A percentile compares a stretch with the other conserved stretches of the same genome.
These are phyloP conservation scores for Yamadazyma blattariae DNA, from an alignment of 1,139 yeast species.

Conservation along the genomic window DNA sequence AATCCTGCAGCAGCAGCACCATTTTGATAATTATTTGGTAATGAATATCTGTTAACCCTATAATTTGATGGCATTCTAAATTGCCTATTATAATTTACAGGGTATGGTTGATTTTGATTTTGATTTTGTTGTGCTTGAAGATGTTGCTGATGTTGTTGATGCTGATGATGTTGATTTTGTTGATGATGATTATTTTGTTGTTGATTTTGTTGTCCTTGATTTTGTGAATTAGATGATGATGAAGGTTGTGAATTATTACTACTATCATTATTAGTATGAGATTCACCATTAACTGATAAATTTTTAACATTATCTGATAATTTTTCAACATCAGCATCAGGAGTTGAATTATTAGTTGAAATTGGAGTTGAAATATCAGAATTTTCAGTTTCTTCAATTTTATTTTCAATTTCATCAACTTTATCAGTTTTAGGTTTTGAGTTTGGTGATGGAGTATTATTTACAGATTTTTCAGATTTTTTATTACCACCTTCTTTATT, in stretches of 20 bases:
- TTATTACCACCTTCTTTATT: slow-evolving; percentile 5
- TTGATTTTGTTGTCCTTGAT: slow-evolving; percentile 8
- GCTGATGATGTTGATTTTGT: slow-evolving; percentile 7
- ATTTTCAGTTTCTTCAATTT: background rate
- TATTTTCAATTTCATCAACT: background rate
- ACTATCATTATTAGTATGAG: background rate
- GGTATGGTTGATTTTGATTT: slow-evolving; percentile 9
- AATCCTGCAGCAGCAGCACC: slow-evolving; percentile 5
- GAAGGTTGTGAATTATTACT: background rate
- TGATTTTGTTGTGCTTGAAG: slow-evolving; percentile 1
- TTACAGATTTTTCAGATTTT: slow-evolving; percentile 5
- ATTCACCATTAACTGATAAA: background rate
- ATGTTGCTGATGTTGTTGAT: slow-evolving; percentile 6
- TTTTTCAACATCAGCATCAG: background rate
- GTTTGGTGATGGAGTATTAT: slow-evolving; percentile 6
- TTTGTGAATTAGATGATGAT: background rate
- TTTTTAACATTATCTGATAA: background rate
- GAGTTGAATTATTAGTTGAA: slow-evolving; percentile 1
- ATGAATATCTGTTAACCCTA: slow-evolving; percentile 13
- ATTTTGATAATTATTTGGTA: slow-evolving; percentile 12
- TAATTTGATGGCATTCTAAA: slow-evolving; percentile 13
- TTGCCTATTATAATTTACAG: slow-evolving; percentile 13
- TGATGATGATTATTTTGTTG: slow-evolving; percentile 4
- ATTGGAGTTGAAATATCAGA: background rate
- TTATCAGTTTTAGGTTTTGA: slow-evolving; percentile 4